phyloP scores from a whole-genome alignment of 345 rosid species.

The Hirschfeldia incana region DNA sequence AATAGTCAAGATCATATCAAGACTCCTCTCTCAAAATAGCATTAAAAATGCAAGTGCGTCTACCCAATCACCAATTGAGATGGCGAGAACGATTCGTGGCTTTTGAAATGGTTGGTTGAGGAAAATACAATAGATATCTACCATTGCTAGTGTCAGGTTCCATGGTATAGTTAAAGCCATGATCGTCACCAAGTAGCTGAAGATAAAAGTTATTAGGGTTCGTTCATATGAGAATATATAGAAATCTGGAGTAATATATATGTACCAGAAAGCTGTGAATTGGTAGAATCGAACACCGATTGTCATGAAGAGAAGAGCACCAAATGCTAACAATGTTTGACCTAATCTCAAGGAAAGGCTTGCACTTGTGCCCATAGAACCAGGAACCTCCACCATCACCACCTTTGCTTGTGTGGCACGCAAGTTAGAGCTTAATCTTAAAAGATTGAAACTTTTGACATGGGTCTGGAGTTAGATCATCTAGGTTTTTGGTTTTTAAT shows the following conservation, averaged over 20 bases:
- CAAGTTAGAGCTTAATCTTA: background rate
- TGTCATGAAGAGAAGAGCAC: constrained; percentile 86
- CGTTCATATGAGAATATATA: background rate
- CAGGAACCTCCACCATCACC: constrained; percentile 65
- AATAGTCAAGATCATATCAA: background rate
- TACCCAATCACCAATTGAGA: constrained; percentile 89
- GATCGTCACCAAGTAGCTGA: constrained; percentile 80
- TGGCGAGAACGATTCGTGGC: constrained; percentile 55
- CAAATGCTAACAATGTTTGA: constrained; percentile 70
- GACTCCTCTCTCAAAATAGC: background rate
- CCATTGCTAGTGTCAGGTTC: constrained; percentile 76
- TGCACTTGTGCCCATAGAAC: constrained; percentile 73
- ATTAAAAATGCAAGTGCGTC: background rate
- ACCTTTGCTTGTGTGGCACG: constrained; percentile 21
- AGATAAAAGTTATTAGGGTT: constrained; percentile 11
- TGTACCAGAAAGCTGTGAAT: constrained; percentile 90
- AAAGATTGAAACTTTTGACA: constrained; percentile 14
- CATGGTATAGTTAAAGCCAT: constrained; percentile 93
- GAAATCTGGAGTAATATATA: background rate
- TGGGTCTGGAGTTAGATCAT: background rate
- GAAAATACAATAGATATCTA: constrained; percentile 73
- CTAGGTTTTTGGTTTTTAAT: background rate
- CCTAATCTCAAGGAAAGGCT: constrained; percentile 82
- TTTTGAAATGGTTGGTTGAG: constrained; percentile 64
- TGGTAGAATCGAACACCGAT: constrained; percentile 80